Conservation (phyloP, 2,329 filamentous ascomycete species). For the Pseudocercospora musae region DNA sequence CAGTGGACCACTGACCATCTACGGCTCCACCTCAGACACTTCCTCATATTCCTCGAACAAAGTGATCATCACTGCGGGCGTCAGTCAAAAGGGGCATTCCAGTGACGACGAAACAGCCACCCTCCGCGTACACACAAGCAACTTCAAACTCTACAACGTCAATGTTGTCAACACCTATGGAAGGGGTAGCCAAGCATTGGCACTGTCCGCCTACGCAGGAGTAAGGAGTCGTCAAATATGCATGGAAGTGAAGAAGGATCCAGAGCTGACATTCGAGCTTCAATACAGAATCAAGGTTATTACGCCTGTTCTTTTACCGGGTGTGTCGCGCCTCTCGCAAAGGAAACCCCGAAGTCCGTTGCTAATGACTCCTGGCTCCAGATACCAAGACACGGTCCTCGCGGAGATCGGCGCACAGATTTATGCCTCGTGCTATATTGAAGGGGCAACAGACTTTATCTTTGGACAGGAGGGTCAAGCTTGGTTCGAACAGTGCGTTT, state of each 20-base stretch:
- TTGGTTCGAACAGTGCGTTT: constrained; percentile 47
- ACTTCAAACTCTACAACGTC: constrained; percentile 62
- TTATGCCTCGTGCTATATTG: constrained; percentile 56
- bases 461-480: constrained; percentile 53
- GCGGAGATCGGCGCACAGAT: constrained; percentile 52
- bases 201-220: constrained; percentile 50
- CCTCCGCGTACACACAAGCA: constrained; percentile 46
- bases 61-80: constrained; percentile 53
- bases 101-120: constrained; percentile 56
- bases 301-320: constrained; percentile 56
- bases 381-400: constrained; percentile 53
- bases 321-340: constrained; percentile 28
- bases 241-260: background rate
- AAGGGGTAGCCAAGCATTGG: constrained; percentile 51
- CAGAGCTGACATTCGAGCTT: background rate
- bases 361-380: background rate
- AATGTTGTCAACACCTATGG: constrained; percentile 54
- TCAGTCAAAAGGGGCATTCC: constrained; percentile 46
- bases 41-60: constrained; percentile 54
- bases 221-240: constrained; percentile 17
- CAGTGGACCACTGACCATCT: constrained; percentile 52
- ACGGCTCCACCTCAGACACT: constrained; percentile 57
- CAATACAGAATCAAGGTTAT: constrained; percentile 50
- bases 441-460: constrained; percentile 59
- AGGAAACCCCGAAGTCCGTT: background rate